Conservation (phyloP, 2,329 filamentous ascomycete species). For the Colletotrichum paranaense region DNA sequence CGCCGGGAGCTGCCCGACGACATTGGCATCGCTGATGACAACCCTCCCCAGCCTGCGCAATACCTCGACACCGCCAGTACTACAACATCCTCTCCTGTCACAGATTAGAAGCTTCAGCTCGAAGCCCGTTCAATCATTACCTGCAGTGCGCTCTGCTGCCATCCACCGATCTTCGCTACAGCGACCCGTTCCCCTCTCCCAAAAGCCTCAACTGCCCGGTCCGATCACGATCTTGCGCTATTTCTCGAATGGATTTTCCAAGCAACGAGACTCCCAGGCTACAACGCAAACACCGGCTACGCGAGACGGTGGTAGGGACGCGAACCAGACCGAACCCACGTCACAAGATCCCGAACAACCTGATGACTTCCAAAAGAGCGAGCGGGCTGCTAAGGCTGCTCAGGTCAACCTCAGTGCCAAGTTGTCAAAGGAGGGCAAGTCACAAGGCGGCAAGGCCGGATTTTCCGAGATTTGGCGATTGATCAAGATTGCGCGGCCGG, state of each 20-base stretch:
- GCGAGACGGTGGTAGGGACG: background rate
- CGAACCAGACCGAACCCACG: conserved; percentile 49
- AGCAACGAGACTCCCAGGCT: conserved; percentile 38
- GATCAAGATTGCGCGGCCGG: conserved; percentile 88
- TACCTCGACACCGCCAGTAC: conserved; percentile 16
- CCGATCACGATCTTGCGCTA: conserved; percentile 39
- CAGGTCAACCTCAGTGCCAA: conserved; percentile 91
- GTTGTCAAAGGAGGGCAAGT: conserved; percentile 83
- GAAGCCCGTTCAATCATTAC: background rate
- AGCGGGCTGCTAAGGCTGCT: conserved; percentile 86
- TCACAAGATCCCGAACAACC: conserved; percentile 46
- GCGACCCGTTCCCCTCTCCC: background rate
- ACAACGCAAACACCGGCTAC: background rate
- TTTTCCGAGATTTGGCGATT: conserved; percentile 85
- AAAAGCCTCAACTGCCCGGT: background rate
- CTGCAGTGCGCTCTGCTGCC: background rate
- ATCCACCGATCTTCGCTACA: background rate
- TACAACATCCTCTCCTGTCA: conserved; percentile 27
- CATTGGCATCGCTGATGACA: conserved; percentile 16
- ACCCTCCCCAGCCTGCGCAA: conserved; percentile 36
- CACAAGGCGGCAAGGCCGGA: conserved; percentile 65
- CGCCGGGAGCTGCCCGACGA: conserved; percentile 45
- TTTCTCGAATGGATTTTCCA: conserved; percentile 44
- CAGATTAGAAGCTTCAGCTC: conserved; percentile 11
- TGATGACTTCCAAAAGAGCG: conserved; percentile 72